phyloP scores from a whole-genome alignment of 768 basidiomycete genomes.

The Bullera alba region DNA sequence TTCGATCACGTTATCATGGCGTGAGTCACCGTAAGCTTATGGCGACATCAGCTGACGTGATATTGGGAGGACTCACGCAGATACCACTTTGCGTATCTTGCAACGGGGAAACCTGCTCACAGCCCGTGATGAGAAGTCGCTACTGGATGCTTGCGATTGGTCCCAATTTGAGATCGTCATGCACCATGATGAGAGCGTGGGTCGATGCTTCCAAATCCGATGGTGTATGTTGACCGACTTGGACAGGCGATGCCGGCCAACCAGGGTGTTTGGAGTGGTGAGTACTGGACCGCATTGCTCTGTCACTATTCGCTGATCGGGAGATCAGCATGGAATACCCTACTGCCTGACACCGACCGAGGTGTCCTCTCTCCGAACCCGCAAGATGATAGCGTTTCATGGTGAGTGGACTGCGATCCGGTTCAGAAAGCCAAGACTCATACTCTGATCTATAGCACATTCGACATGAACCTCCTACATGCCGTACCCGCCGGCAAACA shows the following conservation, averaged over 20 bases:
- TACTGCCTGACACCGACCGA: background rate
- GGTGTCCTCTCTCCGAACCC: background rate
- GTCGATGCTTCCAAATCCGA: background rate
- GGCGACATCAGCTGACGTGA: no score
- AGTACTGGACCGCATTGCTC: background rate
- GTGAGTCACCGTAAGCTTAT: background rate
- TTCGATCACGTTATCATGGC: slow-evolving; percentile 7
- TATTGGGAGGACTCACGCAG: background rate
- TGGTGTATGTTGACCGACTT: background rate
- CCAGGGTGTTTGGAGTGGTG: background rate
- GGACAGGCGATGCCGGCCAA: background rate
- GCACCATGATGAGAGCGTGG: background rate
- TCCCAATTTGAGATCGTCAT: background rate
- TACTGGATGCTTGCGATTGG: background rate
- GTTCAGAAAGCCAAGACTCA: background rate
- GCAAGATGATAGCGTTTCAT: background rate
- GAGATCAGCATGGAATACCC: background rate
- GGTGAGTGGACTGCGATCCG: background rate
- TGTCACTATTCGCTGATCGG: background rate
- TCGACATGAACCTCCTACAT: slow-evolving; percentile 2
- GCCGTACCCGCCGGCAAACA: background rate
- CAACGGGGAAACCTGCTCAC: background rate
- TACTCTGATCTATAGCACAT: background rate
- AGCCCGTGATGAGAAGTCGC: background rate
- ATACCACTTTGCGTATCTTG: background rate